phyloP scores from a whole-genome alignment of 2,329 filamentous ascomycete genomes.

The Amauroascus niger region DNA sequence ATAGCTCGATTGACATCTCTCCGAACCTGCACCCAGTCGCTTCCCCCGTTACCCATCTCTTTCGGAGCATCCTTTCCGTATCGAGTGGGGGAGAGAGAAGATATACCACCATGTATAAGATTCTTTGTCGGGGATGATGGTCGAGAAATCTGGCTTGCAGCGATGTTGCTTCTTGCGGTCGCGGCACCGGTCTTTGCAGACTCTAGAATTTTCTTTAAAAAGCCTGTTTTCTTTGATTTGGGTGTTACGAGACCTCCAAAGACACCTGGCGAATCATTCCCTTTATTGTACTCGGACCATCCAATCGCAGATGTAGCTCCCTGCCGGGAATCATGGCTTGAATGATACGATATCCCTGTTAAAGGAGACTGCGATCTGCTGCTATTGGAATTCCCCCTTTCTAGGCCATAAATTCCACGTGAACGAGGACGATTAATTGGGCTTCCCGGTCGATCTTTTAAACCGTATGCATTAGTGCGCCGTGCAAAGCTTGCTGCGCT shows the following conservation, averaged over 20 bases:
- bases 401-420: slow-evolving; percentile 32
- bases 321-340: slow-evolving; percentile 60
- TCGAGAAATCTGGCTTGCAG: slow-evolving; percentile 46
- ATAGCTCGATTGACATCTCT: slow-evolving; percentile 94
- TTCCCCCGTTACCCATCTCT: slow-evolving; percentile 58
- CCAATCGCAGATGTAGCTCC: slow-evolving; percentile 55
- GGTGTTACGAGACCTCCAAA: slow-evolving; percentile 69
- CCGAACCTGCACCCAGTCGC: slow-evolving; percentile 93
- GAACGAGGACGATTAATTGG: slow-evolving; percentile 33
- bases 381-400: slow-evolving; percentile 22
- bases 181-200: slow-evolving; percentile 90
- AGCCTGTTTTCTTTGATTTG: slow-evolving; percentile 72
- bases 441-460: slow-evolving; percentile 37
- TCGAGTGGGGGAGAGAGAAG: slow-evolving; percentile 26
- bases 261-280: slow-evolving; percentile 53
- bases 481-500: slow-evolving; percentile 89
- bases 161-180: slow-evolving; percentile 76
- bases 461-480: slow-evolving; percentile 45
- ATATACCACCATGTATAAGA: slow-evolving; percentile 40
- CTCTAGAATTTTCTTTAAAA: slow-evolving; percentile 92
- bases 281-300: slow-evolving; percentile 44
- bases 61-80: slow-evolving; percentile 46
- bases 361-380: slow-evolving; percentile 46
- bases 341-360: slow-evolving; percentile 80
- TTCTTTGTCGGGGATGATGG: slow-evolving; percentile 42